phyloP scores from a whole-genome alignment of 257 asterid genomes.

The Buddleja alternifolia region DNA sequence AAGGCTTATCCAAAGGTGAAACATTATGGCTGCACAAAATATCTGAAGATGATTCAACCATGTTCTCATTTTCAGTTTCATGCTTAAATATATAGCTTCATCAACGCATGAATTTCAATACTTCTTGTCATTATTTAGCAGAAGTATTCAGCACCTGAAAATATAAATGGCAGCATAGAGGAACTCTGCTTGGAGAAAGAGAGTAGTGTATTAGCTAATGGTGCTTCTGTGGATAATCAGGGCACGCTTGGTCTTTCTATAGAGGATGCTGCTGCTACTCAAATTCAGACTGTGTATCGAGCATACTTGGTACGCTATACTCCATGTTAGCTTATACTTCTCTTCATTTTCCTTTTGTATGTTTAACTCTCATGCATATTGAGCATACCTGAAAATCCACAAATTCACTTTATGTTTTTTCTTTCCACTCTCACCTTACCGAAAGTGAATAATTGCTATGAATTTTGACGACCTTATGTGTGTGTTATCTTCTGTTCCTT shows the following conservation, averaged over 20 bases:
- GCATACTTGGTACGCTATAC: conserved; percentile 49
- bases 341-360: background rate
- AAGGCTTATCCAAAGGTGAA: background rate
- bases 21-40: background rate
- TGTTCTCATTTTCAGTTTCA: conserved; percentile 1
- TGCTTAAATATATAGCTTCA: conserved; percentile 8
- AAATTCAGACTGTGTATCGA: conserved; percentile 82
- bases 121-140: conserved; percentile 34
- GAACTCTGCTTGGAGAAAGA: conserved; percentile 35
- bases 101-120: conserved; percentile 9
- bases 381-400: no score
- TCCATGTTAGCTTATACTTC: background rate
- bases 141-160: conserved; percentile 53
- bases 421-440: background rate
- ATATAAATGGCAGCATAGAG: conserved; percentile 39
- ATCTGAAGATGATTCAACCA: background rate
- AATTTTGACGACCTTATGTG: background rate
- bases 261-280: conserved; percentile 74
- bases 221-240: conserved; percentile 37
- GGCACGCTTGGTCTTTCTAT: conserved; percentile 36
- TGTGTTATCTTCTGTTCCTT: background rate
- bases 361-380: background rate
- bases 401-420: background rate
- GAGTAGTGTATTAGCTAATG: conserved; percentile 32
- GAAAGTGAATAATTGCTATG: background rate